These are phyloP conservation scores for Eremochloa ophiuroides DNA, from an alignment of 176 grass and related monocot genomes.

Conservation along the genomic window DNA sequence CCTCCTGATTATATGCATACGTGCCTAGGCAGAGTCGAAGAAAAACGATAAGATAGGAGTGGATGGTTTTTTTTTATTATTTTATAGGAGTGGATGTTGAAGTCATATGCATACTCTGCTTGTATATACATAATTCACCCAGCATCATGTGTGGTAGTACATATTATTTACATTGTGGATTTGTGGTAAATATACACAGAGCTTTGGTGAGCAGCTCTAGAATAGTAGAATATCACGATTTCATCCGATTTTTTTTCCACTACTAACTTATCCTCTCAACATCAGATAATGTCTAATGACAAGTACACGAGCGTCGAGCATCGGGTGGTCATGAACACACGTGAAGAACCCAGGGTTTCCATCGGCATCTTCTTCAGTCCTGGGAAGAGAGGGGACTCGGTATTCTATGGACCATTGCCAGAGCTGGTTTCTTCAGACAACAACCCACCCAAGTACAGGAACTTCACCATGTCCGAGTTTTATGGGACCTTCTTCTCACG, in stretches of 20 bases:
- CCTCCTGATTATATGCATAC: no score
- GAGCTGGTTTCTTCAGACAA: constrained; percentile 45
- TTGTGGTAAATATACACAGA: not conserved
- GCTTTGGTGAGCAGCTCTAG: not conserved
- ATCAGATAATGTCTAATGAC: constrained; percentile 75
- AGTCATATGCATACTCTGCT: not conserved
- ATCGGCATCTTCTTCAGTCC: constrained; percentile 66
- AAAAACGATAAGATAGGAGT: no score
- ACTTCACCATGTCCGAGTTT: constrained; percentile 64
- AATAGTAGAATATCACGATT: not conserved
- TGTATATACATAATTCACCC: not conserved
- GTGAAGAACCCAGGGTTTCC: constrained; percentile 64
- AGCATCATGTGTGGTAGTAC: not conserved
- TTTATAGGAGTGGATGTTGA: no score
- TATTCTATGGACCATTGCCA: constrained; percentile 63
- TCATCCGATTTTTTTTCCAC: not conserved
- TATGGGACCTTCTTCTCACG: constrained; percentile 47
- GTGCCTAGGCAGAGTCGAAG: no score
- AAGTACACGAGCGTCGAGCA: constrained; percentile 73
- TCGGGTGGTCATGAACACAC: constrained; percentile 47
- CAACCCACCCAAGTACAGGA: constrained; percentile 49
- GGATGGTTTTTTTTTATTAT: no score
- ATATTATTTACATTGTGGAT: no score
- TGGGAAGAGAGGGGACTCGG: constrained; percentile 43
- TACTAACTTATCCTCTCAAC: not conserved